Percentiles rank a stretch among this genome's conserved stretches.
Evolutionary conservation across 2,329 filamentous ascomycete genomes (phyloP).

Genomic region (Chaetomium olivaceum): DNA sequence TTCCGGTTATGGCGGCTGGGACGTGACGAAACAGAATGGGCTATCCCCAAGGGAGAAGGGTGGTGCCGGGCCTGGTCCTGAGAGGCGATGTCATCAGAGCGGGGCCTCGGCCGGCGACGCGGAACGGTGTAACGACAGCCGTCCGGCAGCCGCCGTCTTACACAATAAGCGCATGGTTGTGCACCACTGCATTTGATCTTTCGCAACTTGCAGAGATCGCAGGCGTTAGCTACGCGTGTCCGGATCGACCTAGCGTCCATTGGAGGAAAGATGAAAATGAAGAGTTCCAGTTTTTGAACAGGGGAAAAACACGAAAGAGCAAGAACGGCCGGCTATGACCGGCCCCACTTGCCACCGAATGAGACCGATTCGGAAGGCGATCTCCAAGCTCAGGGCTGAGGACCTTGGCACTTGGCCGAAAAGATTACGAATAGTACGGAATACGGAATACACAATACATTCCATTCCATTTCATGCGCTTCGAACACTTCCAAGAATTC

Average conservation of each 20-base stretch:
- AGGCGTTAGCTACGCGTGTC: slow-evolving; percentile 53
- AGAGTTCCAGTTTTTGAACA: neutral
- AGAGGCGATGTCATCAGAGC: slow-evolving; percentile 15
- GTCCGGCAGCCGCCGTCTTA: slow-evolving; percentile 44
- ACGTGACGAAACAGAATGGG: slow-evolving; percentile 8
- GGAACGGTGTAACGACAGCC: slow-evolving; percentile 52
- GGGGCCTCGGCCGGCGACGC: slow-evolving; percentile 39
- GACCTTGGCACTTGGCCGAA: neutral
- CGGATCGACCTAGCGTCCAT: slow-evolving; percentile 29
- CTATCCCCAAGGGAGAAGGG: neutral
- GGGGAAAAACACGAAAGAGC: neutral
- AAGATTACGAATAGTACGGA: no score
- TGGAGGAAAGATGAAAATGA: neutral
- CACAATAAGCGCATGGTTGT: slow-evolving; percentile 55
- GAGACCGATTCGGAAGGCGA: neutral
- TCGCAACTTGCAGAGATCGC: slow-evolving; percentile 55
- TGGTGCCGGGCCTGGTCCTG: neutral
- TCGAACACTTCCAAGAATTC: no score
- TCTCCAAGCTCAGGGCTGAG: neutral
- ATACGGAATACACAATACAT: no score
- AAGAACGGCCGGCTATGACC: neutral
- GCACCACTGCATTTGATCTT: slow-evolving; percentile 58
- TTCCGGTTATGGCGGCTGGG: neutral
- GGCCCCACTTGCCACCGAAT: slow-evolving; percentile 1
- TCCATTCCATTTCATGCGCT: no score